Evolutionary conservation across 176 grass and related monocot genomes (phyloP).

Genomic region (Avena insularis): DNA sequence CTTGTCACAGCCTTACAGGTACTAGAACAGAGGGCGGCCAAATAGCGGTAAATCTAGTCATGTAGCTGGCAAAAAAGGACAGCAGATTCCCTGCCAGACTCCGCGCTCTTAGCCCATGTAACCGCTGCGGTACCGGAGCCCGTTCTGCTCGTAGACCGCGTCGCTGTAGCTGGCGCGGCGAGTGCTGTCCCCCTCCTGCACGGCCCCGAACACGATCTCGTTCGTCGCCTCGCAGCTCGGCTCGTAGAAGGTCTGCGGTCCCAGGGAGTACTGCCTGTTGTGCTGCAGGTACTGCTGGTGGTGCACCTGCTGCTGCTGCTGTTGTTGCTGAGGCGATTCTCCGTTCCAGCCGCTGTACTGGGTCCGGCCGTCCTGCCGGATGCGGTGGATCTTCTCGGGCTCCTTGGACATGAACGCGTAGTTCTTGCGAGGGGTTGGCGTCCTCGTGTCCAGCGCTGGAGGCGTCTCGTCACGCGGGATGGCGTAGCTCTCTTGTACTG

Average conservation of each 20-base stretch:
- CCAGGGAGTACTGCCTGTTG: conserved; percentile 67
- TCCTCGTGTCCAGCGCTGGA: conserved; percentile 56
- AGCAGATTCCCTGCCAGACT: conserved; percentile 7
- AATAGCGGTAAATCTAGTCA: conserved; percentile 36
- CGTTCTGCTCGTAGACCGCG: conserved; percentile 58
- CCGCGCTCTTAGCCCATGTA: conserved; percentile 55
- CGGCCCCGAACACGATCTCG: conserved; percentile 86
- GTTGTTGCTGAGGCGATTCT: conserved; percentile 54
- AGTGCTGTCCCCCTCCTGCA: conserved; percentile 69
- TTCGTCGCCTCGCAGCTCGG: conserved; percentile 73
- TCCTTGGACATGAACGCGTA: conserved; percentile 88
- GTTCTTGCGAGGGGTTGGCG: conserved; percentile 67
- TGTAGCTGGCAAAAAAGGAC: not conserved
- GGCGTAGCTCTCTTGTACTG: conserved; percentile 67
- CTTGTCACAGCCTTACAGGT: not conserved
- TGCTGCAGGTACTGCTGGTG: conserved; percentile 87
- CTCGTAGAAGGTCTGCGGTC: conserved; percentile 81
- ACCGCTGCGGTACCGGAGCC: conserved; percentile 57
- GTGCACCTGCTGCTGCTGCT: conserved; percentile 44
- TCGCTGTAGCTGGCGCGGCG: conserved; percentile 58
- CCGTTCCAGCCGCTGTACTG: conserved; percentile 55
- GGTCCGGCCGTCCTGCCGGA: conserved; percentile 55
- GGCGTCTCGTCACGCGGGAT: conserved; percentile 66
- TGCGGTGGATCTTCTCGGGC: conserved; percentile 78
- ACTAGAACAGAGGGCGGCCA: conserved; percentile 36